Conservation (phyloP, 768 basidiomycete species). For the Lentinula raphanica region DNA sequence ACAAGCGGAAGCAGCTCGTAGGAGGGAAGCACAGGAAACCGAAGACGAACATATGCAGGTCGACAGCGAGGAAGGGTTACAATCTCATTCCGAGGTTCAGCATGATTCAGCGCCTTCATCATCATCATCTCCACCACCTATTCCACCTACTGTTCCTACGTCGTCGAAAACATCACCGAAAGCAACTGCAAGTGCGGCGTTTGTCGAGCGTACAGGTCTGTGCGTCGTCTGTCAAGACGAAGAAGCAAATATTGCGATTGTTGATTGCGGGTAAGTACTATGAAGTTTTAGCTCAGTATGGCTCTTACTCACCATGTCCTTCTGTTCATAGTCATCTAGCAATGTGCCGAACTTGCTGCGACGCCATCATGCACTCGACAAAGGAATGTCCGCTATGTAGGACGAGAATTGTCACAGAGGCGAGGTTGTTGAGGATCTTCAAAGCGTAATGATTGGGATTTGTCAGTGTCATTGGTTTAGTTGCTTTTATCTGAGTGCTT, state of each 20-base stretch:
- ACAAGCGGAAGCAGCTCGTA: conserved; percentile 18
- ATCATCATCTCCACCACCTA: conserved; percentile 11
- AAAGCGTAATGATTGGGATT: conserved; percentile 30
- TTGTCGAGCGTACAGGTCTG: conserved; percentile 63
- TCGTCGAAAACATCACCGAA: conserved; percentile 32
- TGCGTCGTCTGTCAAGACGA: conserved; percentile 94
- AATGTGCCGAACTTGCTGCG: conserved; percentile 75
- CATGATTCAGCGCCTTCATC: background rate
- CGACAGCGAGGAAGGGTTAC: background rate
- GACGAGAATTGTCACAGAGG: conserved; percentile 82
- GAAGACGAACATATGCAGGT: background rate
- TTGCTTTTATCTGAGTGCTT: no score
- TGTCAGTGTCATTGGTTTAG: conserved; percentile 1
- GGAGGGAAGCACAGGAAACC: conserved; percentile 16
- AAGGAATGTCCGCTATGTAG: conserved; percentile 89
- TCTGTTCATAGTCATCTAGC: conserved; percentile 58
- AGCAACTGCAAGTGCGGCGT: conserved; percentile 26
- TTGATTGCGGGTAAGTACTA: conserved; percentile 74
- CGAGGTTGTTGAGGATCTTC: conserved; percentile 74
- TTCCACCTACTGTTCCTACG: conserved; percentile 13
- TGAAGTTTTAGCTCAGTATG: no score
- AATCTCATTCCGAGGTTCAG: background rate
- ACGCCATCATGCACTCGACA: conserved; percentile 71
- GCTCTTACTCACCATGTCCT: conserved; percentile 1
- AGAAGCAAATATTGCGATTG: conserved; percentile 88